These are phyloP conservation scores for Tillandsia leiboldiana DNA, from an alignment of 176 grass and related monocot genomes.

Conservation along the genomic window DNA sequence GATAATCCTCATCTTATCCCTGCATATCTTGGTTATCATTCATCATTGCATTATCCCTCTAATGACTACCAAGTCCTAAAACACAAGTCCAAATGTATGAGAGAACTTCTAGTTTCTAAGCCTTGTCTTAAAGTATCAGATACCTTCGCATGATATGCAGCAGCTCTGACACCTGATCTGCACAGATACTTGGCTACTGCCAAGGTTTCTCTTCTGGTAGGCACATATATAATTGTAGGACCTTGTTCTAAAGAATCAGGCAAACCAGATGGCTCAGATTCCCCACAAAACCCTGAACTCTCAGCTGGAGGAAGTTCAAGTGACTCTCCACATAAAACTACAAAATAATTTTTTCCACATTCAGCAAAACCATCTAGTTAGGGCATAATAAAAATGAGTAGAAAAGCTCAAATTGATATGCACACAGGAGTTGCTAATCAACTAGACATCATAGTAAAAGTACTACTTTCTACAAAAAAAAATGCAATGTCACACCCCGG, in stretches of 20 bases:
- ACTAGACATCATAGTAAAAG: no score
- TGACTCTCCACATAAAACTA: slow-evolving; percentile 88
- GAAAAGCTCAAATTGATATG: not conserved
- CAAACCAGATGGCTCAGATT: slow-evolving; percentile 28
- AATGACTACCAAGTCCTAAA: no score
- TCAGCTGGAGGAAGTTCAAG: slow-evolving; percentile 25
- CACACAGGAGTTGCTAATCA: no score
- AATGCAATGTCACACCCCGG: no score
- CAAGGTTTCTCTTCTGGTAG: slow-evolving; percentile 78
- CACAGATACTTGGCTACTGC: slow-evolving; percentile 62
- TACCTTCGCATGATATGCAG: slow-evolving; percentile 98
- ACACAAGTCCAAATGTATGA: no score
- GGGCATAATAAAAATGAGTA: not conserved
- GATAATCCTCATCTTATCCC: no score
- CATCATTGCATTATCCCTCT: no score
- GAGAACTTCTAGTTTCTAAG: no score
- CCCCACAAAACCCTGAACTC: slow-evolving; percentile 21
- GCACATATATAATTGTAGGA: slow-evolving; percentile 88
- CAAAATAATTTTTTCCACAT: slow-evolving; percentile 20
- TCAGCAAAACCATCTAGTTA: not conserved
- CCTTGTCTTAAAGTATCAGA: not conserved
- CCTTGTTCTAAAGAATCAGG: slow-evolving; percentile 47
- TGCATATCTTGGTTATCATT: no score
- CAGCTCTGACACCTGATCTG: slow-evolving; percentile 68
- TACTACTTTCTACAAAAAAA: no score